These are phyloP conservation scores for Aspergillus novoparasiticus DNA, from an alignment of 2,329 filamentous ascomycete species.

Conservation along the genomic window DNA sequence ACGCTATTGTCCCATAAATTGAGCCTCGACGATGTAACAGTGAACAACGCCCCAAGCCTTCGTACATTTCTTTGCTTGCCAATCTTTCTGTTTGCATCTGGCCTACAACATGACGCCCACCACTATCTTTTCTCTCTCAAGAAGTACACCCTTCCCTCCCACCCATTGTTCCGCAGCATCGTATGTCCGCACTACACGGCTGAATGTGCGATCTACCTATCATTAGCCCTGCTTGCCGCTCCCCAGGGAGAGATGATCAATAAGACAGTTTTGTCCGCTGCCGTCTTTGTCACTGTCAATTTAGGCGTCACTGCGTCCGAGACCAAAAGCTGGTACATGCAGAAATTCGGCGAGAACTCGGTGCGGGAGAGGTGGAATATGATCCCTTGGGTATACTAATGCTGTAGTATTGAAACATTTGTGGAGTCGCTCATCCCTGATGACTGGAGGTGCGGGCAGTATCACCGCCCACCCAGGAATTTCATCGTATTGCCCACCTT, in stretches of 20 bases:
- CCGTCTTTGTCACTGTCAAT: constrained; percentile 76
- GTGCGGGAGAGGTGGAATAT: constrained; percentile 71
- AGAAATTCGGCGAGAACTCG: constrained; percentile 70
- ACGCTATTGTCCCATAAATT: constrained; percentile 37
- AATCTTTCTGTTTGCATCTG: constrained; percentile 70
- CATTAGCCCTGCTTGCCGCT: constrained; percentile 73
- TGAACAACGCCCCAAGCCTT: constrained; percentile 45
- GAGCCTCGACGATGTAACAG: constrained; percentile 37
- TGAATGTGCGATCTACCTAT: constrained; percentile 81
- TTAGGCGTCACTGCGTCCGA: constrained; percentile 78
- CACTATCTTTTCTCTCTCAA: constrained; percentile 68
- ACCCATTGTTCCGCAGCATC: constrained; percentile 70
- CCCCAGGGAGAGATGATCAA: constrained; percentile 69
- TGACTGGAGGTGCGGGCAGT: not conserved
- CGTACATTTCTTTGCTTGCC: constrained; percentile 61
- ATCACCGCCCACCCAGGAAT: constrained; percentile 38
- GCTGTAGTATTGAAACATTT: constrained; percentile 4
- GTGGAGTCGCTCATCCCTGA: not conserved
- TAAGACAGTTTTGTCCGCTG: constrained; percentile 68
- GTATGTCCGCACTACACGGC: constrained; percentile 90
- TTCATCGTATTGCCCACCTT: constrained; percentile 71
- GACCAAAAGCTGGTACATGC: constrained; percentile 76
- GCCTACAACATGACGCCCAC: constrained; percentile 75
- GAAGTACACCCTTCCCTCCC: constrained; percentile 80
- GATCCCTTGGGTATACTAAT: constrained; percentile 60